Evolutionary conservation across 2,329 filamentous ascomycete genomes (phyloP), one percentile per base, ranked within the genome.

Genomic region (Phialophora chinensis): DNA sequence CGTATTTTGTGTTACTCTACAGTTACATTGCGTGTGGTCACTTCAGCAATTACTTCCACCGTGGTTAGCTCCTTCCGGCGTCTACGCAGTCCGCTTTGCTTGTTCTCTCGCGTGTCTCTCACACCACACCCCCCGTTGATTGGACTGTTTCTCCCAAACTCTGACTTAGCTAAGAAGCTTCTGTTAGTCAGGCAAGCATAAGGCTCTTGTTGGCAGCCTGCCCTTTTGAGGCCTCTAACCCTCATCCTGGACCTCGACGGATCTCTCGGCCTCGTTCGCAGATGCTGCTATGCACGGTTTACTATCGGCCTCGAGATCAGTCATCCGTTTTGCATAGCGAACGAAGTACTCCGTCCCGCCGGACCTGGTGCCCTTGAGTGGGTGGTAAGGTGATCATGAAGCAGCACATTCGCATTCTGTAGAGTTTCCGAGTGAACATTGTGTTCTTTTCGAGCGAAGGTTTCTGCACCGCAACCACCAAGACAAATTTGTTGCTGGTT

Each of bases 11-110:
- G 23, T 52, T 52, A 27, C 25, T 35, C 53, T 35, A 33, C 29
- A 33, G 59, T 61, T 61, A 61, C 59, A 33, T 61, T 61, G 47
- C 59, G 49, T 12, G 23, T 52, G 49, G 6, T 52, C 20, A 52
- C 23, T 52, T 27, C 20, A 52, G 49, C 23, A 27, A 44, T n/a
- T n/a, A 3, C 3, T 27, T 12, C 47, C 10, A 11, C 5, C 25
- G 49, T 12, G 23, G 14, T 52, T 52, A 27, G 20, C 14, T 23
- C 49, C 14, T 11, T 14, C 23, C 20, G 10, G 47, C 12, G 23
- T 27, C 47, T 11, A 52, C 10, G 25, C 23, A 23, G 23, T 55
- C 2, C 52, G 52, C 25, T 17, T 55, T 55, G 20, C 52, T 55
- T 4, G 3, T 35, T 35, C 53, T 10, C 25, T 31, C n/a, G 29